Percentiles rank a stretch among this genome's conserved stretches.
phyloP scores from a whole-genome alignment of 257 asterid species.

The Plantago ovata region DNA sequence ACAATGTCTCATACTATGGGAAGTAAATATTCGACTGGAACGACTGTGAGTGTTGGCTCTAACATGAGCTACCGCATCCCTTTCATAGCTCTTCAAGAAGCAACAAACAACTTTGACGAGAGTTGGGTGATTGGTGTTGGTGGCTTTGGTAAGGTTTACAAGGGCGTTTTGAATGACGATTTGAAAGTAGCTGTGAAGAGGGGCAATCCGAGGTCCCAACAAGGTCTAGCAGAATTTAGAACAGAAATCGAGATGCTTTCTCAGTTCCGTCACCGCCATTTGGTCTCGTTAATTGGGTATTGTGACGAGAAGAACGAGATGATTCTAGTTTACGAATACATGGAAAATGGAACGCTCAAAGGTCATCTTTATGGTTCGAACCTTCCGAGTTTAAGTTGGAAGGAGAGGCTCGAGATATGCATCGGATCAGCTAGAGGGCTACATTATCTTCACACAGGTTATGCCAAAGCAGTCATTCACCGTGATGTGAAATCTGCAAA shows the following conservation, averaged over 20 bases:
- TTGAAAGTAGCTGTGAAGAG: constrained; percentile 73
- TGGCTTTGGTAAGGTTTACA: constrained; percentile 87
- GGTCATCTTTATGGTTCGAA: constrained; percentile 43
- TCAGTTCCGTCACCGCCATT: constrained; percentile 49
- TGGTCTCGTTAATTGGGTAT: constrained; percentile 66
- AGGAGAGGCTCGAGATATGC: constrained; percentile 49
- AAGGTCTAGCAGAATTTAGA: constrained; percentile 37
- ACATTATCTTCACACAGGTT: constrained; percentile 57
- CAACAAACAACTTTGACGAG: constrained; percentile 71
- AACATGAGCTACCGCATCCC: constrained; percentile 75
- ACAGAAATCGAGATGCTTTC: constrained; percentile 68
- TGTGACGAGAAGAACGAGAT: constrained; percentile 53
- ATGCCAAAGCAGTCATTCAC: constrained; percentile 44
- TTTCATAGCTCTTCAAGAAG: constrained; percentile 63
- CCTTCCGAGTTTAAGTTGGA: constrained; percentile 45
- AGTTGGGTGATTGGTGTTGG: constrained; percentile 72
- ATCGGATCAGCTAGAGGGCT: constrained; percentile 65
- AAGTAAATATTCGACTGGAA: constrained; percentile 73
- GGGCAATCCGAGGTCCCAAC: constrained; percentile 72
- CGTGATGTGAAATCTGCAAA: constrained; percentile 72
- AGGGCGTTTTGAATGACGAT: constrained; percentile 58
- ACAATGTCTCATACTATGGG: constrained; percentile 76
- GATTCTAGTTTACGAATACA: constrained; percentile 71
- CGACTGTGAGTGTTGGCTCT: constrained; percentile 58
- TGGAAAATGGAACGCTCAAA: constrained; percentile 51